Conservation (phyloP, 139 green algal genomes). For the Chloropicon primus region DNA sequence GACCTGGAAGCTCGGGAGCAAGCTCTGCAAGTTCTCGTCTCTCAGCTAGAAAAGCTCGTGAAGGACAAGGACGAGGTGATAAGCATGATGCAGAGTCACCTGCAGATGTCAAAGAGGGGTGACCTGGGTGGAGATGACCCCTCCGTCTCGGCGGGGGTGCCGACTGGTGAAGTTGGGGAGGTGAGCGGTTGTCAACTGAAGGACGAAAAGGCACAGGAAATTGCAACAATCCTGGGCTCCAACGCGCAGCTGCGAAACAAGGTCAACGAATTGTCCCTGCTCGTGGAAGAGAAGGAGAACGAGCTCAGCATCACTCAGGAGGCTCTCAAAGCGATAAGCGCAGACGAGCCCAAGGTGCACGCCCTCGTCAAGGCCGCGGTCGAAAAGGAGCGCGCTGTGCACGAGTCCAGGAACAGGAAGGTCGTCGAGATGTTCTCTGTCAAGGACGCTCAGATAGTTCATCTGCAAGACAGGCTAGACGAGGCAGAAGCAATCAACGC, state of each 20-base stretch:
- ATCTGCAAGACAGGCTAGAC: not conserved
- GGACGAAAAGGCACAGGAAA: not conserved
- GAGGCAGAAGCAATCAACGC: not conserved
- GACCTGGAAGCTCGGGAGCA: not conserved
- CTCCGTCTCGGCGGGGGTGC: no score
- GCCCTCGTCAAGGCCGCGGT: conserved; percentile 14
- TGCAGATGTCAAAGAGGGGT: not conserved
- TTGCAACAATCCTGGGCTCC: not conserved
- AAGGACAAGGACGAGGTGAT: not conserved
- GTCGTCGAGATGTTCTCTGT: conserved; percentile 26
- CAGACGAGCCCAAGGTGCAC: not conserved
- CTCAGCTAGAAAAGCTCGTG: not conserved
- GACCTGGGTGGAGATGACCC: no score
- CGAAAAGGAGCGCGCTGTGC: conserved; percentile 19
- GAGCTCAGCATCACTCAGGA: not conserved
- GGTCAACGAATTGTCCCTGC: not conserved
- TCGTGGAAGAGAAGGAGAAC: not conserved
- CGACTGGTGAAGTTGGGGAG: no score
- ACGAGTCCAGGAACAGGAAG: conserved; percentile 21
- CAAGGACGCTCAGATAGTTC: conserved; percentile 7
- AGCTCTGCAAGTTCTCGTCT: not conserved
- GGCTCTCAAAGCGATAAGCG: not conserved
- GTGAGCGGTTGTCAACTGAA: no score
- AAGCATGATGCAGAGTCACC: not conserved
- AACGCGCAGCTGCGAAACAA: not conserved